Evolutionary conservation across 768 basidiomycete genomes (phyloP).

Genomic region (Lyophyllum atratum): DNA sequence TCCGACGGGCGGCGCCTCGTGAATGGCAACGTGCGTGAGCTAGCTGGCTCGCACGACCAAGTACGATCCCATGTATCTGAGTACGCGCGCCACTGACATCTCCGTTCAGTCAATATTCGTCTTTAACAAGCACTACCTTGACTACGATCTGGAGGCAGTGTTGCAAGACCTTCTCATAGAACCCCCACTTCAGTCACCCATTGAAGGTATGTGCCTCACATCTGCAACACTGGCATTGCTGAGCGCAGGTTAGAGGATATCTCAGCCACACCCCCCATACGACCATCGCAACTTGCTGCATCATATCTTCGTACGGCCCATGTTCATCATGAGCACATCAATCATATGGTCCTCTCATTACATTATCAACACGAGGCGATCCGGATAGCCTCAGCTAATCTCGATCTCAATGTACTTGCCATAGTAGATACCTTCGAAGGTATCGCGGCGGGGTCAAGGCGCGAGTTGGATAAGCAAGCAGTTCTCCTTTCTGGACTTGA

Average conservation of each 20-base stretch:
- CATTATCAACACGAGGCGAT: constrained; percentile 70
- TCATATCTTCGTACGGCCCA: constrained; percentile 67
- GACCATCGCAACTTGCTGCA: constrained; percentile 64
- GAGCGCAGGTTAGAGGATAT: constrained; percentile 47
- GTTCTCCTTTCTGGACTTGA: constrained; percentile 63
- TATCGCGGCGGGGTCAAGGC: constrained; percentile 52
- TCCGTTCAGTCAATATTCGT: constrained; percentile 65
- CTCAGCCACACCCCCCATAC: constrained; percentile 71
- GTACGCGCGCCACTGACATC: constrained; percentile 2
- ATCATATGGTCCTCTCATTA: constrained; percentile 51
- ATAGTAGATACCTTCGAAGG: constrained; percentile 71
- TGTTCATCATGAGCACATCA: constrained; percentile 63
- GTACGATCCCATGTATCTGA: constrained; percentile 31
- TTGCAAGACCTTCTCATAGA: constrained; percentile 62
- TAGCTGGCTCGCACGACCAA: constrained; percentile 76
- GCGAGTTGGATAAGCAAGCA: constrained; percentile 70
- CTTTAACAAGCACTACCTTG: constrained; percentile 82
- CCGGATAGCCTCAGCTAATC: constrained; percentile 68
- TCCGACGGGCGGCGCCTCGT: constrained; percentile 77
- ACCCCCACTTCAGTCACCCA: constrained; percentile 64
- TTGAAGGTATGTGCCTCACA: constrained; percentile 57
- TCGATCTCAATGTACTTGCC: constrained; percentile 73
- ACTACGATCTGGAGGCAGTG: constrained; percentile 66
- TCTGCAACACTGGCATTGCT: not conserved
- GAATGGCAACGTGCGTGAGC: constrained; percentile 71